phyloP scores from a whole-genome alignment of 176 grass and related monocot genomes.

The Ensete ventricosum region DNA sequence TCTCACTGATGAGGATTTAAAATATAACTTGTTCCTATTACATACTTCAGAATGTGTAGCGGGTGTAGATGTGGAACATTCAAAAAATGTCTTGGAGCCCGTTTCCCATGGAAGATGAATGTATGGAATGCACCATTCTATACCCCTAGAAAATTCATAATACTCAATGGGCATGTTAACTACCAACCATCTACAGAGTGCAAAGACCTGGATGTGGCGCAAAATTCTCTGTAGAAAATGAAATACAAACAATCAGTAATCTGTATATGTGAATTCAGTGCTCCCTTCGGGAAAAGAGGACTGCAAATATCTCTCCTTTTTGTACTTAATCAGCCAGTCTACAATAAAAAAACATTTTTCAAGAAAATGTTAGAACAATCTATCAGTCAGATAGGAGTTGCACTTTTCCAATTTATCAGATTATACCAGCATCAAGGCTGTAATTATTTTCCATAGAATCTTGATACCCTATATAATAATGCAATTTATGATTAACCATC shows the following conservation, averaged over 20 bases:
- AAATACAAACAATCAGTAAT: conserved; percentile 1
- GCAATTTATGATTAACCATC: too few relatives aligned
- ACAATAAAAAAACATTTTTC: not conserved
- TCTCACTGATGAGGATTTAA: conserved; percentile 14
- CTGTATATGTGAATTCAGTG: not conserved
- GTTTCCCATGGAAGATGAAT: conserved; percentile 74
- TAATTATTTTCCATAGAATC: too few relatives aligned
- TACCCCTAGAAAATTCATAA: conserved; percentile 77
- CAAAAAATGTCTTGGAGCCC: conserved; percentile 43
- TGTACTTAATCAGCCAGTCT: too few relatives aligned
- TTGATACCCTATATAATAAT: too few relatives aligned
- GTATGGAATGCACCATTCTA: conserved; percentile 82
- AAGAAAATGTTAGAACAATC: not conserved
- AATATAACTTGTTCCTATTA: conserved; percentile 35
- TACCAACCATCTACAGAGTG: conserved; percentile 72
- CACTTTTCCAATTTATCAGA: too few relatives aligned
- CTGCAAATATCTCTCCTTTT: not conserved
- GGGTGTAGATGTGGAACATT: conserved; percentile 45
- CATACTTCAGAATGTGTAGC: conserved; percentile 41
- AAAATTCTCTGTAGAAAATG: conserved; percentile 60
- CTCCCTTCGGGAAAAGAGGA: not conserved
- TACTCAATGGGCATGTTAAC: conserved; percentile 69
- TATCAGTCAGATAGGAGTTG: not conserved
- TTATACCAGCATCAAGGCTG: too few relatives aligned
- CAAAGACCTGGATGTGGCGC: conserved; percentile 82